These are phyloP conservation scores for Podospora pseudocomata DNA, from an alignment of 495 filamentous ascomycete genomes.

Conservation along the genomic window DNA sequence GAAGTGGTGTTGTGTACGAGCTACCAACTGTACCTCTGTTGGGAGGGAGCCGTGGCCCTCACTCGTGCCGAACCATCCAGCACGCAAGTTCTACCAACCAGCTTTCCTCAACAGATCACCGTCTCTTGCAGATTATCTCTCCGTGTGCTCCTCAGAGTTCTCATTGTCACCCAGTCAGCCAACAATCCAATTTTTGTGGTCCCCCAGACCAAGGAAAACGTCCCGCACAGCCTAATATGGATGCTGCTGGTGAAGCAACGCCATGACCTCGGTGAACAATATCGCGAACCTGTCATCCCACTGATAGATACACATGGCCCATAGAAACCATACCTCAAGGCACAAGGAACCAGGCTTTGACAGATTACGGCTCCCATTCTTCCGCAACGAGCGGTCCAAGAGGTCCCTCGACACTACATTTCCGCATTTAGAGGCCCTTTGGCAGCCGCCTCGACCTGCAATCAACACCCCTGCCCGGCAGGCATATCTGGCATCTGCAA, in stretches of 20 bases:
- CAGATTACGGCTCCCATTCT: neutral
- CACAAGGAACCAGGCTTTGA: neutral
- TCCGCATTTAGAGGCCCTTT: no score
- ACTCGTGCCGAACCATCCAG: neutral
- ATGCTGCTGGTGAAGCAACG: neutral
- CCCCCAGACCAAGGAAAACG: neutral
- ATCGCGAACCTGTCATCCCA: neutral
- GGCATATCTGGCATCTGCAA: neutral
- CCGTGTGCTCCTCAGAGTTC: neutral
- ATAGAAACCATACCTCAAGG: neutral
- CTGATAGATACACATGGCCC: no score
- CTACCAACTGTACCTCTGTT: neutral
- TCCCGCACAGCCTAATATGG: neutral
- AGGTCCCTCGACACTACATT: neutral
- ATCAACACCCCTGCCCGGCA: neutral
- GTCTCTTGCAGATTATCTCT: neutral
- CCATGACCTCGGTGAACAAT: neutral
- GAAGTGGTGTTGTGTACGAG: no score
- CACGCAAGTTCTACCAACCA: no score
- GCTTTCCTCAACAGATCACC: neutral
- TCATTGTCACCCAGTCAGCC: neutral
- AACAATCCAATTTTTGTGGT: constrained; percentile 1
- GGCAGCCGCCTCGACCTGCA: neutral
- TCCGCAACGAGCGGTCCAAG: neutral
- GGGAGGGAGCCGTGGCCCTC: neutral